These are phyloP conservation scores for Blastobotrys proliferans DNA, from an alignment of 1,139 yeast species.

Conservation along the genomic window DNA sequence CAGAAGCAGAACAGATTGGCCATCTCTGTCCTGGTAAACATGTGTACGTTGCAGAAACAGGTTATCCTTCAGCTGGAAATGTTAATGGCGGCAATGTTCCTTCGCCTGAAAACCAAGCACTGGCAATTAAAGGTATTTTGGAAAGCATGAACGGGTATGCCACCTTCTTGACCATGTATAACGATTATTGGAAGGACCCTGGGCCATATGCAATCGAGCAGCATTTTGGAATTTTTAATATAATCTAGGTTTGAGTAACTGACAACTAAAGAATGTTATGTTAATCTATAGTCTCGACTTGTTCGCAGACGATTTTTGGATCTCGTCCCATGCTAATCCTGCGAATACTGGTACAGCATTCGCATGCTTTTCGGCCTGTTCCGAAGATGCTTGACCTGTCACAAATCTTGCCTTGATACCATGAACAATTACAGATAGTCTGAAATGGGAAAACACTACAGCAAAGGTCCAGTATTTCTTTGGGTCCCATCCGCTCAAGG, in stretches of 20 bases:
- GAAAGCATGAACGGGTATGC: conserved; percentile 50
- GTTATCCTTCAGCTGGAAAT: conserved; percentile 76
- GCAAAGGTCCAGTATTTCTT: conserved; percentile 49
- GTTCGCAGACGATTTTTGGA: conserved; percentile 16
- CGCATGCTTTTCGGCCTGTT: conserved; percentile 48
- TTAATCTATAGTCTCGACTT: background rate
- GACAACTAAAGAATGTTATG: background rate
- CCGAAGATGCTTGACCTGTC: conserved; percentile 58
- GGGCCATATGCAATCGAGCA: conserved; percentile 85
- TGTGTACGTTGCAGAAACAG: conserved; percentile 70
- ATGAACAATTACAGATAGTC: conserved; percentile 60
- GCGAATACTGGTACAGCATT: conserved; percentile 45
- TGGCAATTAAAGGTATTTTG: conserved; percentile 61
- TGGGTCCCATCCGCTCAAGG: conserved; percentile 33
- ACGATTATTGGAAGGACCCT: conserved; percentile 86
- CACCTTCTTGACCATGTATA: conserved; percentile 65
- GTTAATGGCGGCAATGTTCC: conserved; percentile 75
- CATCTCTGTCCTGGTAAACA: conserved; percentile 39
- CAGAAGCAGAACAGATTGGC: conserved; percentile 54
- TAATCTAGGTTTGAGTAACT: conserved; percentile 36
- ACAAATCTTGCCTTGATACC: conserved; percentile 63
- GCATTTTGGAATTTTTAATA: conserved; percentile 65
- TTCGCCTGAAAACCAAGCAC: conserved; percentile 58
- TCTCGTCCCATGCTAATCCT: conserved; percentile 32
- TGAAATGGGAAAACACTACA: conserved; percentile 53